Evolutionary conservation across 192 early-diverging fungal species (phyloP).

Genomic region (Thamnidium elegans): DNA sequence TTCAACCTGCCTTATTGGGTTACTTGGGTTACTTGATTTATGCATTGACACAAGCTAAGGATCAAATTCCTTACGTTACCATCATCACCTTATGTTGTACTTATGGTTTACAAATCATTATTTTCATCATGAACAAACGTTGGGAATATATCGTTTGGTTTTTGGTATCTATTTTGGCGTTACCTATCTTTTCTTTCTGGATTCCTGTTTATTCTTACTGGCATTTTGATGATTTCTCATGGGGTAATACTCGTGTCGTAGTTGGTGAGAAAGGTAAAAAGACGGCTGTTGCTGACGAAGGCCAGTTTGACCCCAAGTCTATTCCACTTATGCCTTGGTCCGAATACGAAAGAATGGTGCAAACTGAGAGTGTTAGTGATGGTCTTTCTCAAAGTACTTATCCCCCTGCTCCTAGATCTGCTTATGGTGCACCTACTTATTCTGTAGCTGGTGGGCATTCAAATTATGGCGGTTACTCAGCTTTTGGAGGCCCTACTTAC

Average conservation of each 20-base stretch:
- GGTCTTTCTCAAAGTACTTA: conserved; percentile 35
- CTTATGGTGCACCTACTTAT: background rate
- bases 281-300: conserved; percentile 60
- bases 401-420: background rate
- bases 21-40: conserved; percentile 86
- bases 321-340: conserved; percentile 78
- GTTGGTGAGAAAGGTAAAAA: conserved; percentile 84
- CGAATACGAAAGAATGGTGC: conserved; percentile 65
- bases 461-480: background rate
- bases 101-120: conserved; percentile 86
- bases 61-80: conserved; percentile 72
- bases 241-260: conserved; percentile 95
- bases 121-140: conserved; percentile 57
- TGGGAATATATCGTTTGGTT: conserved; percentile 96
- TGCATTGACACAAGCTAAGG: conserved; percentile 45
- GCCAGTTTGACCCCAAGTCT: conserved; percentile 68
- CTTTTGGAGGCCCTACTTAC: background rate
- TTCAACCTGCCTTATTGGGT: conserved; percentile 86
- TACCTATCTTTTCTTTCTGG: conserved; percentile 83
- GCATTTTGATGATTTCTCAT: conserved; percentile 99
- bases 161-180: conserved; percentile 88
- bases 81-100: conserved; percentile 79
- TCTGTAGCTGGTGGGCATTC: background rate
- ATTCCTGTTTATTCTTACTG: conserved; percentile 92
- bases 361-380: conserved; percentile 14